Base-by-base conservation (phyloP, 2,329 filamentous ascomycete species). In the Ophiocordyceps camponoti-leonardi region DNA sequence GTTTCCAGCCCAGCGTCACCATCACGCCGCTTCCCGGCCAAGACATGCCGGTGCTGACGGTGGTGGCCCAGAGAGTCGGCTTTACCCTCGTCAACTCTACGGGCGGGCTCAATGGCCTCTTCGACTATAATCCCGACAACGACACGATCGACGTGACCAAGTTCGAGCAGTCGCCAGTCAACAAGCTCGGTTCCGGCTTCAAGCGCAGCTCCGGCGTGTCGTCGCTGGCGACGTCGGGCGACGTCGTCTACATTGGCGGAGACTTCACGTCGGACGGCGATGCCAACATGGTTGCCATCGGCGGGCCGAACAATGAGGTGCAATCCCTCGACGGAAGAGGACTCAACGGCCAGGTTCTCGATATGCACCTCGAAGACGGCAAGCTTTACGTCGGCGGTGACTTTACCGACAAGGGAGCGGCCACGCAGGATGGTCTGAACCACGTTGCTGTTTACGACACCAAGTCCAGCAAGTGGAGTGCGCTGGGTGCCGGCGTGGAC, bases 61-160 rank as follows among this genome's bases (percentile, higher is more conserved):
- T 96, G 51, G 92, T 98, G n/a, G 92, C 92, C 10, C 88, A 93
- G 57, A 77, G 83, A 46, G 79, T 96, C 39, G 79, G 81, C 11
- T 94, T 95, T 60, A 79, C 69, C 20, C 68, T 86, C 42, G 72
- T 81, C 51, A 79, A 79, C 50, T 82, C 83, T 3, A 84, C 80
- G 42, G 84, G 83, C 44, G 85, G 84, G 3, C 67, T 98, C 45
- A 95, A 95, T 57, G 87, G 87, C 10, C 67, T 98, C 1, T 96
- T 84, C 58, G 92, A 96, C 56, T 95, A 85, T 58, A 75, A 93
- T 53, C 85, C 88, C 0, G 54, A 58, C 6, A 51, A 61, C 41
- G 52, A 55, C 5, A 68, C 69, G 0, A 66, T 83, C 31, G 70
- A 77, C 50, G 70, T 71, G 1, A 73, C 67, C 22, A 67, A 85